These are phyloP conservation scores for Colletotrichum tabaci DNA, from an alignment of 2,329 filamentous ascomycete species.

Conservation along the genomic window DNA sequence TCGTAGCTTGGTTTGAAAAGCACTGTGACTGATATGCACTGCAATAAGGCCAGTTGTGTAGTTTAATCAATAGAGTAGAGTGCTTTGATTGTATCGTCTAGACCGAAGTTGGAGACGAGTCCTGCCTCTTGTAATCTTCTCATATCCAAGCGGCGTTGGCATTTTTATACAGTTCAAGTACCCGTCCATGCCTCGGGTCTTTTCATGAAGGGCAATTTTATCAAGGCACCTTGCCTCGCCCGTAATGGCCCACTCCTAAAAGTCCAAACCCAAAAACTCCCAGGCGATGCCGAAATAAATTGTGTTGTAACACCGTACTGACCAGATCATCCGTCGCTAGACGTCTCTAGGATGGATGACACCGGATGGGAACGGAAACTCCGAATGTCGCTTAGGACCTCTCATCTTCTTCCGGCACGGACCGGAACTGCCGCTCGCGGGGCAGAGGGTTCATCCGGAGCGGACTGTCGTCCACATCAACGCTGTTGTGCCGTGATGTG, in stretches of 20 bases:
- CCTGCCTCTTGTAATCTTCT: not conserved
- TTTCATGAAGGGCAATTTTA: not conserved
- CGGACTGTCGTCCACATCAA: slow-evolving; percentile 49
- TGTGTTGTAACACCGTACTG: not conserved
- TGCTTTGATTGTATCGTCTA: not conserved
- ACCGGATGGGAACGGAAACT: not conserved
- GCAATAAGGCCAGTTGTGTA: too few relatives aligned
- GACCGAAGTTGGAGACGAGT: not conserved
- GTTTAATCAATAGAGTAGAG: not conserved
- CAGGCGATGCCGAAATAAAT: slow-evolving; percentile 21
- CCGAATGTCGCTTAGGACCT: slow-evolving; percentile 3
- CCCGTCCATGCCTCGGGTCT: not conserved
- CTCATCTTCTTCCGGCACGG: slow-evolving; percentile 34
- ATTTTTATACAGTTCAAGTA: not conserved
- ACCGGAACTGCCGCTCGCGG: slow-evolving; percentile 20
- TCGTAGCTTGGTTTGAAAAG: too few relatives aligned
- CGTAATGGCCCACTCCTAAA: not conserved
- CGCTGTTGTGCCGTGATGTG: slow-evolving; percentile 57
- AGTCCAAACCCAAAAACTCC: slow-evolving; percentile 20
- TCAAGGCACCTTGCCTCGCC: not conserved
- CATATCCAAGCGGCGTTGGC: not conserved
- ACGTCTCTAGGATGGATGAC: not conserved
- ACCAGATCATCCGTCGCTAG: not conserved
- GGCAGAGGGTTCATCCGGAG: slow-evolving; percentile 29
- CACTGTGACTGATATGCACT: not conserved